Evolutionary conservation across 257 asterid species (phyloP).

Genomic region (Knoxia roxburghii): DNA sequence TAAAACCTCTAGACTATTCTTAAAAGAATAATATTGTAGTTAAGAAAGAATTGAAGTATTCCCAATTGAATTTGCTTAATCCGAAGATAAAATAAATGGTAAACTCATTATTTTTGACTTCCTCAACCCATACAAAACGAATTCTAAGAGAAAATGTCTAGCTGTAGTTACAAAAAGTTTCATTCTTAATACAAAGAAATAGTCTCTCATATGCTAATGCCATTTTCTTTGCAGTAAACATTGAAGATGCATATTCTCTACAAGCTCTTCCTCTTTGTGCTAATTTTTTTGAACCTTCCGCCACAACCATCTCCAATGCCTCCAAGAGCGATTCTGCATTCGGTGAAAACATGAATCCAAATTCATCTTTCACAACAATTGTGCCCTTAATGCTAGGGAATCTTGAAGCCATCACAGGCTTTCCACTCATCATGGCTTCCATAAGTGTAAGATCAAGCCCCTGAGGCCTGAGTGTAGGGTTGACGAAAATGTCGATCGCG

Average conservation of each 20-base stretch:
- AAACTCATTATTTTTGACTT: no score
- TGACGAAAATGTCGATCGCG: slow-evolving; percentile 73
- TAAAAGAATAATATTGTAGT: no score
- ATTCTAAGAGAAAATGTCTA: no score
- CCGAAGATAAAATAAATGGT: no score
- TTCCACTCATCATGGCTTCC: slow-evolving; percentile 98
- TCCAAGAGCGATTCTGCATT: slow-evolving; percentile 61
- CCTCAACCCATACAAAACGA: no score
- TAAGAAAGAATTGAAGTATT: no score
- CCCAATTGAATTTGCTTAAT: no score
- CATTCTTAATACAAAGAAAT: slow-evolving; percentile 74
- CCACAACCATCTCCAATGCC: slow-evolving; percentile 55
- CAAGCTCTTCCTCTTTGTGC: slow-evolving; percentile 73
- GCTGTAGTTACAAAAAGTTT: slow-evolving; percentile 57
- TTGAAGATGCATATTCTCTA: slow-evolving; percentile 55
- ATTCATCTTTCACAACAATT: slow-evolving; percentile 61
- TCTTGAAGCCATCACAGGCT: slow-evolving; percentile 86
- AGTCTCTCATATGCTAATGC: slow-evolving; percentile 86
- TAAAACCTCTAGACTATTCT: no score
- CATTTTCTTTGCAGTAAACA: slow-evolving; percentile 89
- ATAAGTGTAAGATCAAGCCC: slow-evolving; percentile 87
- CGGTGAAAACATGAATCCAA: slow-evolving; percentile 84
- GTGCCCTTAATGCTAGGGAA: slow-evolving; percentile 91
- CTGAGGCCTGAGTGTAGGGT: slow-evolving; percentile 91
- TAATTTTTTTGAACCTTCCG: slow-evolving; percentile 61